These are phyloP conservation scores for Rhodotorula sp. DNA, from an alignment of 1,284 basidiomycete genomes.

Conservation along the genomic window DNA sequence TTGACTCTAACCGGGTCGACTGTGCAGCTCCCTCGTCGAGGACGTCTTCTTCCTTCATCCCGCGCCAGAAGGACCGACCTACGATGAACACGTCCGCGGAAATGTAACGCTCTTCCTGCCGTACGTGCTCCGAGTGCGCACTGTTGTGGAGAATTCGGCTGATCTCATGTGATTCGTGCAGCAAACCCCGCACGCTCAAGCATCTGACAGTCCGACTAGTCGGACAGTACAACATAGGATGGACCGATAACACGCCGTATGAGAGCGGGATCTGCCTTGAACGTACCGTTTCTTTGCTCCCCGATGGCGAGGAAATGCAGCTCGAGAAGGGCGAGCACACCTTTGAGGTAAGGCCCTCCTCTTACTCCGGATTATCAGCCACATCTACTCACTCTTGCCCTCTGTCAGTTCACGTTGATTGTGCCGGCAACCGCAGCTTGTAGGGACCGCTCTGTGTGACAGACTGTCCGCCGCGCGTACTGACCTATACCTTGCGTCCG, in stretches of 20 bases:
- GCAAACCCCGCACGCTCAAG: slow-evolving; percentile 29
- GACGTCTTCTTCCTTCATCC: slow-evolving; percentile 39
- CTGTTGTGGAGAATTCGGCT: too few relatives aligned
- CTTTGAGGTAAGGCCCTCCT: slow-evolving; percentile 19
- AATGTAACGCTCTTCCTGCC: slow-evolving; percentile 25
- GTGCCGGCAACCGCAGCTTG: slow-evolving; percentile 32
- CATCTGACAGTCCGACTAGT: slow-evolving; percentile 26
- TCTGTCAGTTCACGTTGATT: slow-evolving; percentile 31
- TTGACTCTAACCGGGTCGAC: too few relatives aligned
- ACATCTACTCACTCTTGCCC: too few relatives aligned
- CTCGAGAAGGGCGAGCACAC: slow-evolving; percentile 39
- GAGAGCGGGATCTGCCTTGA: slow-evolving; percentile 33
- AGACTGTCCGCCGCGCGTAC: too few relatives aligned
- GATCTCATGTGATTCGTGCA: neutral
- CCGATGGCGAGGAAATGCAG: slow-evolving; percentile 21
- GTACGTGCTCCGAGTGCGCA: too few relatives aligned
- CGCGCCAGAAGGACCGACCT: slow-evolving; percentile 14
- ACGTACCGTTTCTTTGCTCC: slow-evolving; percentile 29
- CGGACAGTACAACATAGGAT: slow-evolving; percentile 35
- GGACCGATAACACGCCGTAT: slow-evolving; percentile 35
- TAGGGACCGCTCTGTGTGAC: neutral
- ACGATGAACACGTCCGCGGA: slow-evolving; percentile 30
- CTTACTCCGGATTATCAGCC: too few relatives aligned
- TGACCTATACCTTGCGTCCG: neutral
- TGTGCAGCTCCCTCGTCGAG: slow-evolving; percentile 23